Conservation (phyloP, 75 land plant genomes). For the Sequoiadendron giganteum region DNA sequence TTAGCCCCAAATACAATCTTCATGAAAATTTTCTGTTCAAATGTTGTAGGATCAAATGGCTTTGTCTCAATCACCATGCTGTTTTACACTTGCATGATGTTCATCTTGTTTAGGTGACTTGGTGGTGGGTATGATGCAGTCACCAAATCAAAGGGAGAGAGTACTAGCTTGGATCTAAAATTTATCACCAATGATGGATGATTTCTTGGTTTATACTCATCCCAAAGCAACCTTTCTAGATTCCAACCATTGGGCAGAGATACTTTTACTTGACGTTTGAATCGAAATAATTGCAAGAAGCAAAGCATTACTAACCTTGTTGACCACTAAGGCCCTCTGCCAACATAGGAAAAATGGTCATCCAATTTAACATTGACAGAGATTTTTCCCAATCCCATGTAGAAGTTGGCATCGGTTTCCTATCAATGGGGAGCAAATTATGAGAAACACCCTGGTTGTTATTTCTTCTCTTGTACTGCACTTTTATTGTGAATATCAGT, state of each 20-base stretch:
- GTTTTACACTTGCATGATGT: slow-evolving; percentile 37
- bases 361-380: background rate
- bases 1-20: slow-evolving; percentile 34
- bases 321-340: no score
- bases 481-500: no score
- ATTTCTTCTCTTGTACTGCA: no score
- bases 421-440: no score
- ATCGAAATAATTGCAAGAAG: background rate
- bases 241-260: background rate
- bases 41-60: slow-evolving; percentile 49
- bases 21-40: slow-evolving; percentile 20
- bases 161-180: slow-evolving; percentile 19
- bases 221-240: background rate
- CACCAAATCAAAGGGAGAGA: slow-evolving; percentile 31
- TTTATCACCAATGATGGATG: background rate
- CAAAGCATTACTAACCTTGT: background rate
- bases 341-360: background rate
- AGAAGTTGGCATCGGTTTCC: no score
- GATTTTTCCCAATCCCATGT: background rate
- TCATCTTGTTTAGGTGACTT: slow-evolving; percentile 27
- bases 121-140: slow-evolving; percentile 27
- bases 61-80: slow-evolving; percentile 41
- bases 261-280: background rate
- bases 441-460: no score
- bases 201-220: background rate